Evolutionary conservation across 306 rosid species (phyloP), one percentile per base, ranked within the genome.

Genomic region (Vigna mungo): DNA sequence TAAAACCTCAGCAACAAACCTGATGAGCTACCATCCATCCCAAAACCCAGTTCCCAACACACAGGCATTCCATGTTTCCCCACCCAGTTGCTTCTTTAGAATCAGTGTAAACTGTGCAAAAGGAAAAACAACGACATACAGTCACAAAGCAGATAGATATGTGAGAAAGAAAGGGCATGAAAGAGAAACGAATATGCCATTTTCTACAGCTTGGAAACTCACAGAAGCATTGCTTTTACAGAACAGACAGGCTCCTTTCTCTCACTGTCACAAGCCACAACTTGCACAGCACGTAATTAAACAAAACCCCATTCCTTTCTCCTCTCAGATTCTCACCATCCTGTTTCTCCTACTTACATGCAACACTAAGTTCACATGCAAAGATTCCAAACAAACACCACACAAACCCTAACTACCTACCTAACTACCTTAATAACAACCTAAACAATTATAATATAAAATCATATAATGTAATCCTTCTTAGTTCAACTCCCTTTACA

Each of bases 171-270:
- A 51, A 72, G 73, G 12, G 23, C 15, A 64, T 41, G 48, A 75
- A 82, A 53, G 54, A 47, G 86, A 78, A 81, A 49, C 52, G 81
- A 84, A 81, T 79, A 81, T 85, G 77, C 87, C 80, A 85, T 77
- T 78, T 84, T 82, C 55, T 76, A 78, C 69, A 82, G 83, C 85
- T 85, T 84, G 84, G 89, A 78, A 83, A 87, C 91, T 86, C 85
- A 84, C 80, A 87, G 67, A 83, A 82, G 77, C 73, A 25, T 85
- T 85, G 83, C 87, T 87, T 78, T 78, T 80, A 47, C 88, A 85
- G 83, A 82, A 34, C 25, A 37, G 14, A 72, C 87, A 86, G 79
- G 80, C 81, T 32, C 81, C 80, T 44, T 66, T 72, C 65, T 46
- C 65, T 66, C 47, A 61, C 84, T 77, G 75, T 75, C 84, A 77